Conservation (phyloP, 2,329 filamentous ascomycete genomes). For the Hypoxylon sp. region DNA sequence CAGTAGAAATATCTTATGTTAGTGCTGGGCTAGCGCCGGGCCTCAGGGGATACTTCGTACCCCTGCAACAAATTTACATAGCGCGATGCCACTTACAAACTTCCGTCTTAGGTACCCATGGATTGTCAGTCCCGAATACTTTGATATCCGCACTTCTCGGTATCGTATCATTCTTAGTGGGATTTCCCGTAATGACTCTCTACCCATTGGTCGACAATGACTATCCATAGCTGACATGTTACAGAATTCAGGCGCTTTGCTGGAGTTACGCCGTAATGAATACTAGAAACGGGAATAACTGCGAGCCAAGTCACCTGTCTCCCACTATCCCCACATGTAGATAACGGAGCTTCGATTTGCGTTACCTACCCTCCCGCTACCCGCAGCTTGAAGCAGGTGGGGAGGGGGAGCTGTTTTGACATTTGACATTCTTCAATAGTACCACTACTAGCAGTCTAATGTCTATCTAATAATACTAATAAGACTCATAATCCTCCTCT, state of each 20-base stretch:
- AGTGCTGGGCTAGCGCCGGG: too few species aligned
- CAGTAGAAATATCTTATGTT: too few species aligned
- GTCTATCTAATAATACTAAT: too few species aligned
- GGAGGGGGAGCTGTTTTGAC: conserved; percentile 22
- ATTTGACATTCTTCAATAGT: conserved; percentile 7
- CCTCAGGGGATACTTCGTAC: not conserved
- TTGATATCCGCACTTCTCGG: conserved; percentile 29
- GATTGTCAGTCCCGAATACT: conserved; percentile 28
- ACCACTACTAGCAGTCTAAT: not conserved
- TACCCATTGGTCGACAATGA: not conserved
- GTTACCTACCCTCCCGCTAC: conserved; percentile 6
- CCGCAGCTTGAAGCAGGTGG: conserved; percentile 6
- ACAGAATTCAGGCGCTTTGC: not conserved
- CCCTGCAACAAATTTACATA: conserved; percentile 11
- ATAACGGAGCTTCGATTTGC: conserved; percentile 30
- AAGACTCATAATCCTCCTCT: not conserved
- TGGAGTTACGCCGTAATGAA: not conserved
- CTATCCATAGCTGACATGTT: not conserved
- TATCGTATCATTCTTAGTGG: not conserved
- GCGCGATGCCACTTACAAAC: not conserved
- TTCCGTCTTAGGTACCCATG: not conserved
- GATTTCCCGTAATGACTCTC: not conserved
- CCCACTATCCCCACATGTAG: conserved; percentile 21
- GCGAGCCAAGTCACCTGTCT: not conserved
- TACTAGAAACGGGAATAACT: not conserved